Base-by-base conservation (phyloP, 2,329 filamentous ascomycete genomes). In the Cercospora zeae-maydis region DNA sequence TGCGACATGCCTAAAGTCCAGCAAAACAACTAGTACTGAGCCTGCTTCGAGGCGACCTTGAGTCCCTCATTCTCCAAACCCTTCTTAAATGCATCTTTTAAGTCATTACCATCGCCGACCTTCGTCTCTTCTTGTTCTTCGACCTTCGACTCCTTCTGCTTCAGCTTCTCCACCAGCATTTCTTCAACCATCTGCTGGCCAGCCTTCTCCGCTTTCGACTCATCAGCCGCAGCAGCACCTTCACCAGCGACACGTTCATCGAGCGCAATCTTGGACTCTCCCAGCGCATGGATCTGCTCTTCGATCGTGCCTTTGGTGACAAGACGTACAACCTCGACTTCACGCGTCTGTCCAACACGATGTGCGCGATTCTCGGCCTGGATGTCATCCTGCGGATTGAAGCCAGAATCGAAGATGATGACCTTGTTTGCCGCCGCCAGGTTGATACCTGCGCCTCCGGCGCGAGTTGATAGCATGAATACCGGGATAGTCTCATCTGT, bases 371-470 rank as follows among this genome's bases (percentile, higher is more conserved):
- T 98, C 80, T 98, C 95, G 0, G 95, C 95, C 76, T 99, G 95
- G n/a, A 96, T 88, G 74, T 99, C 95, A 70, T 98, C 93, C 74
- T 99, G 95, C 0, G 95, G 95, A 71, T 99, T 99, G 79, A 97
- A 96, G n/a, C 88, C 91, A 67, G 90, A 90, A 77, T 99, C 95
- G 75, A 98, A 97, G 72, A 99, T 95, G 77, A 99, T 86, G 70
- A 99, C 93, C 78, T 97, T 98, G 80, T 98, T 98, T 4, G 95
- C 95, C 36, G 90, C 91, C 7, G 93, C 95, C 59, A 99, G 79
- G 76, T 99, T 99, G 79, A 99, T 96, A 42, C 95, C 95, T 0
- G 93, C 95, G n/a, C 95, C 95, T 58, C 95, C 95, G 0, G 93
- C 93, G 64, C 92, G 93, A 0, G 95, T 99, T 0, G 91, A 95